Percentiles rank a stretch among this genome's conserved stretches.
phyloP scores from a whole-genome alignment of 768 basidiomycete genomes.

The Termitomyces sp. region DNA sequence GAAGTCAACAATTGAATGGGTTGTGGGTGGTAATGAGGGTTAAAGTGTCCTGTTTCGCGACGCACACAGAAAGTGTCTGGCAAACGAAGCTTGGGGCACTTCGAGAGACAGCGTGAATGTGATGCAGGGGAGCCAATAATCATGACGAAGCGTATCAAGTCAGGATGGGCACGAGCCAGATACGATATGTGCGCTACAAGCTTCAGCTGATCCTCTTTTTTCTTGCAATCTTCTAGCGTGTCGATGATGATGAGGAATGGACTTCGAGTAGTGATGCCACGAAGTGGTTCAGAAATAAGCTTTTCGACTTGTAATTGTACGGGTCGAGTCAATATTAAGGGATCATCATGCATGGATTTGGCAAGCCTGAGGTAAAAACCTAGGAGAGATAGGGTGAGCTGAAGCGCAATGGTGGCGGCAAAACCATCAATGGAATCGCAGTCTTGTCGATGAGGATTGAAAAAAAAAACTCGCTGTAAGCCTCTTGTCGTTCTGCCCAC shows the following conservation, averaged over 20 bases:
- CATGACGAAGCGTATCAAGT: neutral
- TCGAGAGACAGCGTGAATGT: neutral
- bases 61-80: neutral
- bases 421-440: neutral
- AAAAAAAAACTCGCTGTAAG: neutral
- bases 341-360: neutral
- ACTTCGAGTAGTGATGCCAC: neutral
- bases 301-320: neutral
- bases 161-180: neutral
- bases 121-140: neutral
- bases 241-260: neutral
- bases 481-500: neutral
- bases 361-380: neutral
- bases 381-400: neutral
- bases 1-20: too few species aligned
- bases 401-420: neutral
- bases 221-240: neutral
- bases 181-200: neutral
- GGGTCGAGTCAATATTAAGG: neutral
- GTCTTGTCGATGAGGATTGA: neutral
- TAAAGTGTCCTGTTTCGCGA: neutral
- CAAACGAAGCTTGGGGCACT: neutral
- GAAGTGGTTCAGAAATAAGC: neutral
- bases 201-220: neutral
- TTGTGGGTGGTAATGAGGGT: too few species aligned